Conservation (phyloP, 495 filamentous ascomycete genomes). For the Hyaloscypha variabilis region DNA sequence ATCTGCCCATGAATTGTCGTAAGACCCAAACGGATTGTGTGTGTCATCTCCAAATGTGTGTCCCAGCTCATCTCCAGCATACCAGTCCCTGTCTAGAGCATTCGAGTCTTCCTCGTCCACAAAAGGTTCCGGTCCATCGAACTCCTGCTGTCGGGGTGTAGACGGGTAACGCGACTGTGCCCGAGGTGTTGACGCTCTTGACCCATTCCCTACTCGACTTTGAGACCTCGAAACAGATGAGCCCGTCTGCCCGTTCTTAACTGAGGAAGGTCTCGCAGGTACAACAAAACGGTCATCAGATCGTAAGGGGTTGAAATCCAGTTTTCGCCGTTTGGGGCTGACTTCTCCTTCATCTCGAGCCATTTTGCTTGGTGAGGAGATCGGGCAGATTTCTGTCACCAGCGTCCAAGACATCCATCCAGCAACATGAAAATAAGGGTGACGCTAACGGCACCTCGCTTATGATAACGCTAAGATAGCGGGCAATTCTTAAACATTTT, state of each 20-base stretch:
- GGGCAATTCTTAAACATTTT: not conserved
- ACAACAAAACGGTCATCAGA: constrained; percentile 58
- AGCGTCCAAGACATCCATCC: not conserved
- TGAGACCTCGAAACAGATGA: constrained; percentile 38
- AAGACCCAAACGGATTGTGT: constrained; percentile 68
- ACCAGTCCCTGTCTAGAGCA: constrained; percentile 89
- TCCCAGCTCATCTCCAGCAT: constrained; percentile 75
- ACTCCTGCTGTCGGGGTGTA: constrained; percentile 53
- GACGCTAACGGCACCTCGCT: not conserved
- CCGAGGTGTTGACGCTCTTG: constrained; percentile 50
- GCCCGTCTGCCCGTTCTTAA: constrained; percentile 35
- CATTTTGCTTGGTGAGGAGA: constrained; percentile 28
- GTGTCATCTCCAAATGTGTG: constrained; percentile 80
- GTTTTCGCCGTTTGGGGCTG: constrained; percentile 63
- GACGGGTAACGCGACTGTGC: constrained; percentile 44
- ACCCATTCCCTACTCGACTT: constrained; percentile 35
- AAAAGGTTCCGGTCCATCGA: constrained; percentile 53
- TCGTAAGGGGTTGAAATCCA: constrained; percentile 59
- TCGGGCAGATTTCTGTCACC: not conserved
- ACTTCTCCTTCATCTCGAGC: constrained; percentile 46
- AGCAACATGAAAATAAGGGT: constrained; percentile 5
- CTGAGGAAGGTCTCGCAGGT: constrained; percentile 53
- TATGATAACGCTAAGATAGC: constrained; percentile 1
- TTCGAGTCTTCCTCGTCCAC: constrained; percentile 51
- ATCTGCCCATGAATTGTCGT: constrained; percentile 68